A percentile compares a stretch with the other conserved stretches of the same genome.
Evolutionary conservation across 2,329 filamentous ascomycete genomes (phyloP).

Genomic region (Bipolaris victoriae): DNA sequence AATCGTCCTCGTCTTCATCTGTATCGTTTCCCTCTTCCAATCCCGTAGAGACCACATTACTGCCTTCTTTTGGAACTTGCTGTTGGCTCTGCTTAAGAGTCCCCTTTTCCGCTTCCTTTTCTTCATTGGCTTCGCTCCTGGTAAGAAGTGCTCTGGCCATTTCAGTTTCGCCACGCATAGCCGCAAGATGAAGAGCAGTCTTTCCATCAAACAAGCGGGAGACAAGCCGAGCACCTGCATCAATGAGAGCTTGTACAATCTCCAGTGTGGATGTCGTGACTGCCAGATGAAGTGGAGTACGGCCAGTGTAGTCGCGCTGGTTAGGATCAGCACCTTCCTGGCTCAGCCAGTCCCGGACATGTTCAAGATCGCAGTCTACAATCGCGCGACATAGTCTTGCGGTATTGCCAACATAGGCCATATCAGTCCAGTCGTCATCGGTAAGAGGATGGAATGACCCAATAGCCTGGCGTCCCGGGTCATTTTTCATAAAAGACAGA

Average conservation of each 20-base stretch:
- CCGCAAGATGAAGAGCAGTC: constrained; percentile 83
- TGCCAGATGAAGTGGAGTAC: constrained; percentile 80
- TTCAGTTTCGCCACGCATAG: constrained; percentile 68
- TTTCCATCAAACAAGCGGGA: constrained; percentile 78
- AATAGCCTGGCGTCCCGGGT: constrained; percentile 77
- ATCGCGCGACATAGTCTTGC: constrained; percentile 80
- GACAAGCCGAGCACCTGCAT: constrained; percentile 74
- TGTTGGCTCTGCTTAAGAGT: constrained; percentile 36
- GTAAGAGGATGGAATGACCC: constrained; percentile 81
- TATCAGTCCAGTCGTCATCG: constrained; percentile 85
- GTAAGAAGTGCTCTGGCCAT: constrained; percentile 76
- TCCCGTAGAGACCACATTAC: not conserved
- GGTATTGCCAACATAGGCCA: constrained; percentile 86
- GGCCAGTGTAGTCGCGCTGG: constrained; percentile 64
- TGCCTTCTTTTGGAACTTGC: not conserved
- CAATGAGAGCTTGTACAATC: constrained; percentile 73
- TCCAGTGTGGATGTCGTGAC: constrained; percentile 70
- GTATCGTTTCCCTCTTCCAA: constrained; percentile 43
- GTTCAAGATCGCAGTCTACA: constrained; percentile 72
- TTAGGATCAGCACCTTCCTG: constrained; percentile 75
- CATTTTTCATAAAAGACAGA: constrained; percentile 76
- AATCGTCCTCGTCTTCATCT: constrained; percentile 59
- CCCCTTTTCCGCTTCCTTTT: constrained; percentile 66
- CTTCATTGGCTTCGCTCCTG: constrained; percentile 76
- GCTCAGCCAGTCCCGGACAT: constrained; percentile 71